phyloP scores from a whole-genome alignment of 345 rosid genomes.

The Eutrema heterophyllum region DNA sequence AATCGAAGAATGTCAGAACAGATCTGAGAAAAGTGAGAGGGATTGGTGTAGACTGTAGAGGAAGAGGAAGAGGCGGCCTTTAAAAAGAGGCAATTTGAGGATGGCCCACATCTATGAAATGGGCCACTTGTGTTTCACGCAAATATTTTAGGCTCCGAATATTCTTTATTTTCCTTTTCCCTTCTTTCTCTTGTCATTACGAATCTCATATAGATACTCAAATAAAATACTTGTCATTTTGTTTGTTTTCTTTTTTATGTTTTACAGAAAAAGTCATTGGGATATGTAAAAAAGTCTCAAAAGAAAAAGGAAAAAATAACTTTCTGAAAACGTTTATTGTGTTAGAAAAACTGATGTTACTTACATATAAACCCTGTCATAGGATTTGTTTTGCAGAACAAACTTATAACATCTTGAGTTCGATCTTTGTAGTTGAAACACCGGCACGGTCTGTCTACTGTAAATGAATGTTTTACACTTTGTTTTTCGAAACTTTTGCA shows the following conservation, averaged over 20 bases:
- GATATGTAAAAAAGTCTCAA: not conserved
- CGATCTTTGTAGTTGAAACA: too few relatives aligned
- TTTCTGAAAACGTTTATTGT: not conserved
- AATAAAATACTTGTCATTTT: not conserved
- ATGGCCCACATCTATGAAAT: conserved; percentile 6
- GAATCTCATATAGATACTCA: not conserved
- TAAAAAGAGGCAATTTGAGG: conserved; percentile 7
- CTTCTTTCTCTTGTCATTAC: not conserved
- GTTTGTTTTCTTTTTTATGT: not conserved
- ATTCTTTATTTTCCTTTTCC: not conserved
- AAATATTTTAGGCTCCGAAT: conserved; percentile 11
- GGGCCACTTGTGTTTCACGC: conserved; percentile 27
- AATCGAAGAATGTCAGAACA: conserved; percentile 1
- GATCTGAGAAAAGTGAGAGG: conserved; percentile 13
- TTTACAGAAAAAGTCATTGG: not conserved
- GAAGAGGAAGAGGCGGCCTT: conserved; percentile 20
- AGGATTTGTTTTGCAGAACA: too few relatives aligned
- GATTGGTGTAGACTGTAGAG: not conserved
- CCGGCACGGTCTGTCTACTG: too few relatives aligned
- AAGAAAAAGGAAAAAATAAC: not conserved
- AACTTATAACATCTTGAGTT: too few relatives aligned
- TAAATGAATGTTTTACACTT: too few relatives aligned
- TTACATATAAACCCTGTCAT: too few relatives aligned
- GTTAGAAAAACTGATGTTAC: too few relatives aligned
- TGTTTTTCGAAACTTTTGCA: too few relatives aligned